These are phyloP conservation scores for Nitzschia sp. DNA, from an alignment of 108 stramenopile genomes.

Conservation along the genomic window DNA sequence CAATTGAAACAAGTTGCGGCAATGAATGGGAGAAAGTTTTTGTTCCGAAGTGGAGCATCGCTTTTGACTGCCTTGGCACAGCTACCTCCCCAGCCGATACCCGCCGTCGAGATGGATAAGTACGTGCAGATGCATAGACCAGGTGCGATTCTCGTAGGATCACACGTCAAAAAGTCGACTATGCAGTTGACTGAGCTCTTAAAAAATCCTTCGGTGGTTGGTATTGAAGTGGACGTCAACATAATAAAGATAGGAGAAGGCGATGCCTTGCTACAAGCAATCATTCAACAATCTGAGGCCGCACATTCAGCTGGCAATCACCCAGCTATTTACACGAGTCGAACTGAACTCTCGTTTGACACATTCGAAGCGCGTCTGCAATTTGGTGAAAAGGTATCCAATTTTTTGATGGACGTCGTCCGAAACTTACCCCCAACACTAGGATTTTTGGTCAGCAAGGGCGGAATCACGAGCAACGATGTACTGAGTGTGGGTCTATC, in stretches of 20 bases:
- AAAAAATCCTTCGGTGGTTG: not conserved
- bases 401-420: slow-evolving; percentile 20
- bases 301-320: slow-evolving; percentile 2
- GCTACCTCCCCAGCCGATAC: slow-evolving; percentile 42
- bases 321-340: slow-evolving; percentile 31
- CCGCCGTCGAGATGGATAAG: slow-evolving; percentile 11
- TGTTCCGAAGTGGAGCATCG: slow-evolving; percentile 40
- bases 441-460: slow-evolving; percentile 57
- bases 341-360: slow-evolving; percentile 11
- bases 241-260: not conserved
- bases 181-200: slow-evolving; percentile 40
- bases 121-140: slow-evolving; percentile 14
- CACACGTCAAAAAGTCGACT: slow-evolving; percentile 51
- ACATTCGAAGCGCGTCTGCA: slow-evolving; percentile 11
- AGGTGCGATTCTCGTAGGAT: slow-evolving; percentile 43
- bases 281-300: not conserved
- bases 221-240: slow-evolving; percentile 30
- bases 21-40: slow-evolving; percentile 8
- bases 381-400: slow-evolving; percentile 30
- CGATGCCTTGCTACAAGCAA: slow-evolving; percentile 4
- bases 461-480: slow-evolving; percentile 64
- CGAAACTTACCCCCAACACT: slow-evolving; percentile 8
- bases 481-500: slow-evolving; percentile 42
- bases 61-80: slow-evolving; percentile 40
- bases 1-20: slow-evolving; percentile 11